Base-by-base conservation (phyloP, 192 early-diverging fungal species). In the Pilaira anomala region DNA sequence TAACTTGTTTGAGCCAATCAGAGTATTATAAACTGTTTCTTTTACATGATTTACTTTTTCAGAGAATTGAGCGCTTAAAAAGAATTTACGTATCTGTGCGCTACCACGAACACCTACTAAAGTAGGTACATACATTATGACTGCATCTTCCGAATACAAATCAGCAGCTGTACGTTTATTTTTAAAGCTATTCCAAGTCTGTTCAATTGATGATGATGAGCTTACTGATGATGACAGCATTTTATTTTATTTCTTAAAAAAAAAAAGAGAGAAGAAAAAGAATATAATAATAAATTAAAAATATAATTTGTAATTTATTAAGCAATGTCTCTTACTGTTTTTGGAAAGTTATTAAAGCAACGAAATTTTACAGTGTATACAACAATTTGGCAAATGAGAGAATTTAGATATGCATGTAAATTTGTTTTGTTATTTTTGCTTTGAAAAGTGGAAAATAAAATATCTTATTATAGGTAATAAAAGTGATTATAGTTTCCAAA, bases 61-160 rank as follows among this genome's bases (percentile, higher is more conserved):
- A 26, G 51, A 59, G 53, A 71, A 71, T 26, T 67, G 44, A 21
- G 33, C 29, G 9, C 56, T 51, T n/a, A 61, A 26, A 49, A 48
- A 73, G 60, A 81, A 78, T 19, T 30, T 18, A 25, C 66, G 60
- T 44, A 81, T 73, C n/a, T 61, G 56, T 24, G 56, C 36, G 2
- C 45, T 30, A 33, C 66, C 73, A 9, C 28, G 45, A 4, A 50
- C 76, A 62, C 73, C 73, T 8, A 64, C 52, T 7, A 66, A 66
- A 48, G 76, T 81, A 22, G 80, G 79, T 11, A 82, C 74, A 56
- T 71, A 77, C 48, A 69, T 64, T 2, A 80, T 33, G 3, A 42
- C 28, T 36, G 78, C 79, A 61, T 79, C 72, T 26, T 65, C 39
- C 11, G 78, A 48, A 12, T 68, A 73, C 1, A 73, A 25, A 16